Evolutionary conservation across 805 yeast genomes (phyloP).

Genomic region (Yarrowia alimentaria): DNA sequence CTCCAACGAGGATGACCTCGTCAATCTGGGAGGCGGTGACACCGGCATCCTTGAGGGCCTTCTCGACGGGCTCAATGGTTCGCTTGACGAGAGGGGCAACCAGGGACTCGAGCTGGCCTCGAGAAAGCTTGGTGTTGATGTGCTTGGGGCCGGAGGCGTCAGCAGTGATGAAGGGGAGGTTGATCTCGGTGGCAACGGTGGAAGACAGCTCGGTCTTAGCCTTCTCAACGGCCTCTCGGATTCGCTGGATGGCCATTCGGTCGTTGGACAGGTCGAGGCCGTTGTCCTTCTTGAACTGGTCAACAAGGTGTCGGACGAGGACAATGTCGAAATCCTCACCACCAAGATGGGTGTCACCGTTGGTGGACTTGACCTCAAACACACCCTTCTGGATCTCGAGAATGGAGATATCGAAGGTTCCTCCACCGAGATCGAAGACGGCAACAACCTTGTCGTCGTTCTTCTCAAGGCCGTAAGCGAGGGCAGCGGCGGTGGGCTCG

Average conservation of each 20-base stretch:
- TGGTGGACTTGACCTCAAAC: conserved; percentile 95
- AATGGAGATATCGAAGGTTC: conserved; percentile 96
- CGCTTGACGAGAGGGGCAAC: conserved; percentile 69
- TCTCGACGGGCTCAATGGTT: conserved; percentile 74
- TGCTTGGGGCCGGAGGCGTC: conserved; percentile 81
- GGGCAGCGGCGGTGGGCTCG: conserved; percentile 92
- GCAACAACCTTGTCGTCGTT: conserved; percentile 82
- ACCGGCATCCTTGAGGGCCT: conserved; percentile 79
- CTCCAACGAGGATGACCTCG: conserved; percentile 84
- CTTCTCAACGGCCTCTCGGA: conserved; percentile 85
- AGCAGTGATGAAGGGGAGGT: conserved; percentile 83
- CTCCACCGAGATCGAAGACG: conserved; percentile 97
- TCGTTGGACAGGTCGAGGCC: conserved; percentile 65
- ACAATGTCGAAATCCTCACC: conserved; percentile 91
- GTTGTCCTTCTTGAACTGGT: conserved; percentile 69
- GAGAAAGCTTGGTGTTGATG: conserved; percentile 65
- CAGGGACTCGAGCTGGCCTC: conserved; percentile 64
- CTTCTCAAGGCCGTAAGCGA: conserved; percentile 92
- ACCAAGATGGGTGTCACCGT: conserved; percentile 93
- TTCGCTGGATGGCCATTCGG: conserved; percentile 78
- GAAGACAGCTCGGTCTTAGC: conserved; percentile 85
- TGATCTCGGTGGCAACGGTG: conserved; percentile 66
- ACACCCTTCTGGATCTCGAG: conserved; percentile 97
- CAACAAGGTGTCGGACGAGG: conserved; percentile 78
- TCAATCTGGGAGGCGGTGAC: conserved; percentile 62